Evolutionary conservation across 2,329 filamentous ascomycete genomes (phyloP).

Genomic region (Didymella sp.): DNA sequence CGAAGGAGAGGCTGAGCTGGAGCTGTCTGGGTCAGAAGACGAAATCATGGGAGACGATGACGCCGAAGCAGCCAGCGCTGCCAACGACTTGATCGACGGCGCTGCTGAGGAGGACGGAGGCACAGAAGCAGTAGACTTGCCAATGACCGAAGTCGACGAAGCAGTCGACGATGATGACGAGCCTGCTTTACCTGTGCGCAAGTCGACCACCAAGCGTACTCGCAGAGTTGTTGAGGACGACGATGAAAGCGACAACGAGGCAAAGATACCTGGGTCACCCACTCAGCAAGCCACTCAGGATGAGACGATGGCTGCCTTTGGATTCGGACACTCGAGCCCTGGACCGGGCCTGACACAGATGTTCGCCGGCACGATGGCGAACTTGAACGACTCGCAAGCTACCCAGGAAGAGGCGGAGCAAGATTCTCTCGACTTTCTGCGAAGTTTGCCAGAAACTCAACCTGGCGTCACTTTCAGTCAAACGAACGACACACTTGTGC

Average conservation of each 20-base stretch:
- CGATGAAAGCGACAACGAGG: slow-evolving; percentile 43
- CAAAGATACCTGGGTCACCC: slow-evolving; percentile 24
- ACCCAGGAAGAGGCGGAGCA: slow-evolving; percentile 48
- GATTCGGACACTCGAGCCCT: slow-evolving; percentile 48
- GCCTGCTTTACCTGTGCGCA: slow-evolving; percentile 57
- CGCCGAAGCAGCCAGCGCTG: slow-evolving; percentile 2
- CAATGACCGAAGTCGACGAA: slow-evolving; percentile 29
- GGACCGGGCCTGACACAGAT: slow-evolving; percentile 82
- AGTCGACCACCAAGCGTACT: slow-evolving; percentile 57
- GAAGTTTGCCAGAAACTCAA: slow-evolving; percentile 62
- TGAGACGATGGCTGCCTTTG: slow-evolving; percentile 49
- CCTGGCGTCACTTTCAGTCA: slow-evolving; percentile 64
- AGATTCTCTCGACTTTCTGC: slow-evolving; percentile 60
- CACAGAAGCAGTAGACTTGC: slow-evolving; percentile 27
- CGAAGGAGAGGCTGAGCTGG: slow-evolving; percentile 36
- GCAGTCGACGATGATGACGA: slow-evolving; percentile 56
- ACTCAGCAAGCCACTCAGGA: slow-evolving; percentile 38
- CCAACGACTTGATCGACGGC: slow-evolving; percentile 46
- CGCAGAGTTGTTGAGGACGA: slow-evolving; percentile 72
- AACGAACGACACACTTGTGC: slow-evolving; percentile 64
- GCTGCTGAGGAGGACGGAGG: slow-evolving; percentile 49
- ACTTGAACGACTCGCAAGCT: slow-evolving; percentile 55
- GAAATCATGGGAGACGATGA: slow-evolving; percentile 37
- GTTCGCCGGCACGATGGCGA: slow-evolving; percentile 87
- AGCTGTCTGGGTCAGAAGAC: slow-evolving; percentile 39